Evolutionary conservation across 148 eudicot genomes (phyloP), one percentile per base, ranked within the genome.

Genomic region (Salicornia ramosissima): DNA sequence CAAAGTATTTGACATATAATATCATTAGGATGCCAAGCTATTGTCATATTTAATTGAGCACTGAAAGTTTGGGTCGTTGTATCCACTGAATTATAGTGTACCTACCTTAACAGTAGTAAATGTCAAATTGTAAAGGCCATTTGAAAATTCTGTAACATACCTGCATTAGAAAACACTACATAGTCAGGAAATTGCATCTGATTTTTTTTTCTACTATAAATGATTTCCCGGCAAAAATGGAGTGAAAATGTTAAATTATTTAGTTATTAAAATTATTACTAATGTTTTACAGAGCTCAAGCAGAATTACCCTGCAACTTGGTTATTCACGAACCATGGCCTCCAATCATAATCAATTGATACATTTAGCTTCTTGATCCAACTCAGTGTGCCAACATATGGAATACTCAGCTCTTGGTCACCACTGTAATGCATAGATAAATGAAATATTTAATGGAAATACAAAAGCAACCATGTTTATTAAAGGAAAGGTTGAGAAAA

Each of bases 251-350:
- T 4, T 36, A 8, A 36, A 36, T 36, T 36, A 36, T 36, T 36
- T 8, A 8, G 8, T 36, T 4, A 8, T 3, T 36, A 8, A 36
- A 36, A 2, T 45, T 9, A 2, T 45, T 9, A 45, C 3, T n/a
- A n/a, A n/a, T n/a, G n/a, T n/a, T n/a, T n/a, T 8, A 36, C 12
- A 10, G 19, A 56, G 25, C 0, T 31, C 19, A 25, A 6, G 5
- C 1, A 34, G 64, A 61, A 21, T 61, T 61, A 61, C 65, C 65
- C 65, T 33, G 45, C 65, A 61, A 61, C 65, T 61, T 34, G 65
- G 45, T 34, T 15, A 61, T 33, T 61, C 34, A 61, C 65, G 15
- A 61, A 3, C 65, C 65, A 61, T 36, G 65, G 65, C 65, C 65
- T 61, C 65, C 46, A 61, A 34, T 61, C 12, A 9, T 61, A 14